Conservation (phyloP, 257 asterid genomes). For the Marsdenia floribunda region DNA sequence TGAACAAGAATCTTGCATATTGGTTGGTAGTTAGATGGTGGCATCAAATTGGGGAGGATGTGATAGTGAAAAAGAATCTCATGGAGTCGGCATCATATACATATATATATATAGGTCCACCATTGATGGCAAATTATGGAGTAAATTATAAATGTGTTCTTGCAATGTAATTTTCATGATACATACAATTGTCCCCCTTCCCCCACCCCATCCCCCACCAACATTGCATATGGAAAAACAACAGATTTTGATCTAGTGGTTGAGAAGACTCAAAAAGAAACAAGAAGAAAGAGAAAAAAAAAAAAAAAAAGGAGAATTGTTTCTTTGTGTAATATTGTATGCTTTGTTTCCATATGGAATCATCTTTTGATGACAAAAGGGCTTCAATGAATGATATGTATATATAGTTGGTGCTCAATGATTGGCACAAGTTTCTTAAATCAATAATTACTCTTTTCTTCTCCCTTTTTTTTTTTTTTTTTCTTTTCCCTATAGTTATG, state of each 20-base stretch:
- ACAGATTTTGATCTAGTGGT: slow-evolving; percentile 1
- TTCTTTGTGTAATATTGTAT: neutral
- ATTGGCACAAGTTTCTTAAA: neutral
- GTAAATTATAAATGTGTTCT: neutral
- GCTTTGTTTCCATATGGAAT: neutral
- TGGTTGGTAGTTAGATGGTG: slow-evolving; percentile 12
- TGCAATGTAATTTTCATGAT: slow-evolving; percentile 1
- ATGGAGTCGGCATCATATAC: slow-evolving; percentile 2
- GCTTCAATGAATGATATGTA: slow-evolving; percentile 4
- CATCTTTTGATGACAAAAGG: slow-evolving; percentile 5
- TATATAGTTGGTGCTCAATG: neutral
- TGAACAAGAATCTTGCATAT: neutral
- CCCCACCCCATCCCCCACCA: neutral
- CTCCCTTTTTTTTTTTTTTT: neutral
- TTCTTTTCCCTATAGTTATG: no score
- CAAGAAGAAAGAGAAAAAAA: no score
- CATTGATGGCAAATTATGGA: neutral
- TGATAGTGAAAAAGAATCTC: slow-evolving; percentile 12
- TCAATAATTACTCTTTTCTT: neutral
- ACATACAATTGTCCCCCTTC: neutral
- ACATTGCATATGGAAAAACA: neutral
- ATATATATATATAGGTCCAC: slow-evolving; percentile 2
- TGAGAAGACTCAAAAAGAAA: neutral
- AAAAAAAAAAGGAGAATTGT: neutral
- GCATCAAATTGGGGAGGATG: slow-evolving; percentile 10